Percentiles rank a stretch among this genome's conserved stretches.
phyloP scores from a whole-genome alignment of 2,329 filamentous ascomycete genomes.

The Monilinia aucupariae region DNA sequence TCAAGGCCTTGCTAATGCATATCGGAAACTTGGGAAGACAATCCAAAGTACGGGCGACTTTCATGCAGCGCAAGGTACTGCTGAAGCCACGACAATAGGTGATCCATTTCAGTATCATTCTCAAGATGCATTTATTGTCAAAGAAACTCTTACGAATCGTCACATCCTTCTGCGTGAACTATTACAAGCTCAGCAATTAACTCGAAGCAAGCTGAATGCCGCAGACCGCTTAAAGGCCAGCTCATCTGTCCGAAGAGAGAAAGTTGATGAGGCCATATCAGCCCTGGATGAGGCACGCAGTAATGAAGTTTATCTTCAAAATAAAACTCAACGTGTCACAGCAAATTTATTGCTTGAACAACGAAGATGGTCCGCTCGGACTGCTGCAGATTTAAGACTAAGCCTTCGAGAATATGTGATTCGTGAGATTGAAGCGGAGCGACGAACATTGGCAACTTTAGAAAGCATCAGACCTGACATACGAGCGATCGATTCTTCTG shows the following conservation, averaged over 20 bases:
- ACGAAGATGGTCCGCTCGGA: constrained; percentile 84
- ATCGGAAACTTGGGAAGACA: constrained; percentile 89
- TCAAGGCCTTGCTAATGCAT: constrained; percentile 78
- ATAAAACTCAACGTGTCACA: constrained; percentile 86
- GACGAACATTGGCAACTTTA: constrained; percentile 84
- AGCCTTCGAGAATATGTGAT: constrained; percentile 89
- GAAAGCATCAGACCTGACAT: constrained; percentile 92
- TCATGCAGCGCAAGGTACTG: constrained; percentile 92
- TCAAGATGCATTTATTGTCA: constrained; percentile 93
- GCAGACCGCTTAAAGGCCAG: constrained; percentile 84
- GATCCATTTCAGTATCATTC: constrained; percentile 95
- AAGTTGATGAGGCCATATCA: constrained; percentile 95
- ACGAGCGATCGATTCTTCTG: constrained; percentile 83
- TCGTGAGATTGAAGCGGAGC: constrained; percentile 91
- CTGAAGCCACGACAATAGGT: constrained; percentile 88
- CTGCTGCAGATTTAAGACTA: constrained; percentile 73
- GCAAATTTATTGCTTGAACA: constrained; percentile 83
- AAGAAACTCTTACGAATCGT: constrained; percentile 94
- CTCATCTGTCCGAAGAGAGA: constrained; percentile 83
- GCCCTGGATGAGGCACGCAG: constrained; percentile 81
- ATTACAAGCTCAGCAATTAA: constrained; percentile 80
- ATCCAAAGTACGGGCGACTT: constrained; percentile 92
- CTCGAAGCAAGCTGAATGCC: constrained; percentile 74
- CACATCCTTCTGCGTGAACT: constrained; percentile 94
- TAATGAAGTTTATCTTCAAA: constrained; percentile 72